Evolutionary conservation across 441 rosid species (phyloP), one percentile per base, ranked within the genome.

Genomic region (Theobroma grandiflorum): DNA sequence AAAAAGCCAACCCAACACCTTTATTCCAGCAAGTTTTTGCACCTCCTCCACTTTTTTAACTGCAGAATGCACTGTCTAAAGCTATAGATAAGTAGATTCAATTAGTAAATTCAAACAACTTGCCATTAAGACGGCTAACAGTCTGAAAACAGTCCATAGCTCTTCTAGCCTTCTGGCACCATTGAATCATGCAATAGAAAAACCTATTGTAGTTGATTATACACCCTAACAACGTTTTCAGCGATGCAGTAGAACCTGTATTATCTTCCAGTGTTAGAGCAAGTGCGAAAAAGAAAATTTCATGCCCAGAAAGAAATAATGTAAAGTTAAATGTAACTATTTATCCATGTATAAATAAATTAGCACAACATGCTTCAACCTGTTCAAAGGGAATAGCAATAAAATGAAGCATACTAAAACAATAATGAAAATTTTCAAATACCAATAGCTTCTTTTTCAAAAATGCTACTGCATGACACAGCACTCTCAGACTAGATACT

Each of bases 111-210:
- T 45, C 20, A 7, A 66, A 66, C 42, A 74, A 52, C 88, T 87
- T 79, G 91, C 95, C 88, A 79, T 85, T 90, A 76, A 84, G 82
- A 78, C 64, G 81, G 80, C 71, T 79, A 82, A 83, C 76, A 79
- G 86, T 82, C 84, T 66, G 83, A 74, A 85, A 78, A 88, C 81
- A 79, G 79, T 81, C 84, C 93, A 93, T 90, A 70, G 82, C 80
- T 88, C 88, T 65, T 62, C 90, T 89, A 85, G 74, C 89, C 90
- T 66, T 57, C 75, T 33, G 84, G 88, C 85, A 86, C 83, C 91
- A 94, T 85, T 78, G 85, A 94, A 82, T 85, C 84, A 77, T 80
- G 82, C 57, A 79, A 80, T 76, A 62, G 77, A 77, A 82, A 84
- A 84, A 73, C 74, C 79, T 31, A 84, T 10, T 42, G 74, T 78